Conservation (phyloP, 108 stramenopile species). For the Fragilaria crotonensis region DNA sequence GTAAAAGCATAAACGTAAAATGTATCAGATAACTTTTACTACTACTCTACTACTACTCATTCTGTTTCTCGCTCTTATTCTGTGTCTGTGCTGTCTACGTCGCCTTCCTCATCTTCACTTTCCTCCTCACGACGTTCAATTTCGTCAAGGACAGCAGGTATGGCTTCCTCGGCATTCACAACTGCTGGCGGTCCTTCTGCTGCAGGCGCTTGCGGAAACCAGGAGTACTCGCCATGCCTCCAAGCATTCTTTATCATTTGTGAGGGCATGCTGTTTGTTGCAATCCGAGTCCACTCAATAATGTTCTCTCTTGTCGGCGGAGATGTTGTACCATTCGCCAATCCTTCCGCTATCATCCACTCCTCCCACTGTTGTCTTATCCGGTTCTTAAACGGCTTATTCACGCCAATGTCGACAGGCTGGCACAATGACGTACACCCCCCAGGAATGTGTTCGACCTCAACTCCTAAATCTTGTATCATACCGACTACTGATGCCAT, state of each 20-base stretch:
- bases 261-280: neutral
- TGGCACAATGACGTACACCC: constrained; percentile 15
- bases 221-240: neutral
- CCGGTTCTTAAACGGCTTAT: constrained; percentile 8
- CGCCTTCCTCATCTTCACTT: neutral
- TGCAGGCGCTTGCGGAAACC: constrained; percentile 1
- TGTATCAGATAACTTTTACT: too few relatives aligned
- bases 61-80: neutral
- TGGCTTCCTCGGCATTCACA: too few relatives aligned
- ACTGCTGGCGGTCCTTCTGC: too few relatives aligned
- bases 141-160: neutral
- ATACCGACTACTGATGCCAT: constrained; percentile 8
- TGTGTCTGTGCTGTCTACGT: neutral
- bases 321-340: neutral
- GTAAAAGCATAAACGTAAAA: too few relatives aligned
- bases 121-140: neutral
- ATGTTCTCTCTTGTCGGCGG: neutral
- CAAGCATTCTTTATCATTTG: constrained; percentile 9
- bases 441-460: constrained; percentile 8
- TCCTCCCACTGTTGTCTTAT: constrained; percentile 9
- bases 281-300: neutral
- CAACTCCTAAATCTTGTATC: constrained; percentile 11
- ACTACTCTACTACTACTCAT: neutral
- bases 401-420: constrained; percentile 13
- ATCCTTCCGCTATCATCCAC: constrained; percentile 1